Base-by-base conservation (phyloP, 192 early-diverging fungal species). In the Mortierella alpina region DNA sequence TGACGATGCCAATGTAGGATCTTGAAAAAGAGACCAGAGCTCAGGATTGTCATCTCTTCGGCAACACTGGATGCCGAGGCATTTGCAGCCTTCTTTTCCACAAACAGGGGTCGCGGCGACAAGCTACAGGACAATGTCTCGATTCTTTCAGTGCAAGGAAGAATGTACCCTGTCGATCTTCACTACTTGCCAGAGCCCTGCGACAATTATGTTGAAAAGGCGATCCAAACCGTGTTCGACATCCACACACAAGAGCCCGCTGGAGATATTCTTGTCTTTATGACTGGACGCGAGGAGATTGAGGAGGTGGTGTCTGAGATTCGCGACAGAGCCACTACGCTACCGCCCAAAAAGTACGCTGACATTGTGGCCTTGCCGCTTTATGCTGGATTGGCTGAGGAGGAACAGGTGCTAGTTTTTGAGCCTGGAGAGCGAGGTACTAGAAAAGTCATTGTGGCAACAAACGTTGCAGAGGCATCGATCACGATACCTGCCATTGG, bases 381-480 rank as follows among this genome's bases (percentile, higher is more conserved):
- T n/a, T 91, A 93, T 77, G 93, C 92, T 22, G 93, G 93, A 7
- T 66, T 95, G 42, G 66, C 88, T 13, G 54, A 85, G n/a, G 89
- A 92, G 51, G 89, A 93, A 47, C 93, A 92, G 83, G 50, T 86
- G 59, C 77, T 74, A 20, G 88, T 92, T 6, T 94, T 95, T 79
- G 87, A 92, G 51, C 84, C 90, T 0, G 72, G 86, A 4, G 75
- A 86, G 3, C 47, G 62, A 1, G 84, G 87, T 9, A 86, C 84
- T 6, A 88, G 97, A 11, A 98, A 97, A 71, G 91, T 97, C 0
- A 86, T 99, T 0, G 90, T 99, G 2, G 88, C 97, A 0, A 97
- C 96, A 12, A 97, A 97, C 62, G 90, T 96, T 41, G 96, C 96
- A 5, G 96, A 97, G 70, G 93, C 94, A 5, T 92, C 91, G 4